Evolutionary conservation across 106 monocot genomes (phyloP).

Genomic region (Dioscorea alata): DNA sequence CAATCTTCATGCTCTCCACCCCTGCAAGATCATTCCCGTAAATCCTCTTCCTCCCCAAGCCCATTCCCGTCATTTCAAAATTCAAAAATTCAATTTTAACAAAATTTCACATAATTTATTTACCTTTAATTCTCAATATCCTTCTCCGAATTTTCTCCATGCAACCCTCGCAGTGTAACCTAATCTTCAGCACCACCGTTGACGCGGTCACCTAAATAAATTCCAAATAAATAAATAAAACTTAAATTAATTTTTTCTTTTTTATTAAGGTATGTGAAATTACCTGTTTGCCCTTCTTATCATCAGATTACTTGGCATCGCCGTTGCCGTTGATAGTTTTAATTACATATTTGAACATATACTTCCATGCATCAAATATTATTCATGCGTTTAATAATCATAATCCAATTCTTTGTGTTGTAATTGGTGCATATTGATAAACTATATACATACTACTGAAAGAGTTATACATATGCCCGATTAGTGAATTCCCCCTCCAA

Average conservation of each 20-base stretch:
- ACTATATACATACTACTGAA: no score
- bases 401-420: no score
- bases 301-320: conserved; percentile 20
- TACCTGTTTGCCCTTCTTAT: conserved; percentile 47
- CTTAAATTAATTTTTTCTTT: not conserved
- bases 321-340: no score
- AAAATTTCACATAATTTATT: not conserved
- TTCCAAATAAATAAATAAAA: conserved; percentile 1
- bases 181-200: conserved; percentile 66
- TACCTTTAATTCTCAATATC: conserved; percentile 64
- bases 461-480: no score
- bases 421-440: no score
- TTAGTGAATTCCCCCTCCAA: no score
- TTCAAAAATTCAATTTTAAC: no score
- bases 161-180: conserved; percentile 83
- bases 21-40: conserved; percentile 21
- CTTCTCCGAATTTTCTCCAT: conserved; percentile 37
- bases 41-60: not conserved
- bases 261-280: not conserved
- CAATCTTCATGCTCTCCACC: conserved; percentile 49
- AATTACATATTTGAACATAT: no score
- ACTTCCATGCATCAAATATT: no score
- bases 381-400: no score
- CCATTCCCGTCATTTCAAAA: not conserved
- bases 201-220: conserved; percentile 20